Percentiles rank a stretch among this genome's conserved stretches.
phyloP scores from a whole-genome alignment of 2,329 filamentous ascomycete genomes.

The Metarhizium anisopliae region DNA sequence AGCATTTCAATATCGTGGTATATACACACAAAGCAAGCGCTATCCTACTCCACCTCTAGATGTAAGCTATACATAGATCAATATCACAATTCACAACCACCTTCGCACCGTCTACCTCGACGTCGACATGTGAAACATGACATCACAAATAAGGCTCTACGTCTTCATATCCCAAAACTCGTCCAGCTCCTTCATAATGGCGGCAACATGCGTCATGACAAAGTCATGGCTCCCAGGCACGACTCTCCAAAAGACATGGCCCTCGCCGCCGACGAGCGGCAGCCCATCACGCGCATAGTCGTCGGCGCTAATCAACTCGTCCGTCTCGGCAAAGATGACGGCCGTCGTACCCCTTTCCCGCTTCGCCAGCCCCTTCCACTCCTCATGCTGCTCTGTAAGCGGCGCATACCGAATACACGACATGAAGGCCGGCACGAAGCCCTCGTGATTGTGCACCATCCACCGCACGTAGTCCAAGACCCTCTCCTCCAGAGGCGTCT shows the following conservation, averaged over 20 bases:
- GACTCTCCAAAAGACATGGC: slow-evolving; percentile 39
- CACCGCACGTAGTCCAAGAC: slow-evolving; percentile 46
- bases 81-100: no score
- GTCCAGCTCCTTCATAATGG: slow-evolving; percentile 37
- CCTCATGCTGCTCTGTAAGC: slow-evolving; percentile 41
- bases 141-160: neutral
- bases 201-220: slow-evolving; percentile 44
- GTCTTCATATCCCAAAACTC: slow-evolving; percentile 32
- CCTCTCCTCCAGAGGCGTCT: slow-evolving; percentile 33
- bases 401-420: slow-evolving; percentile 46
- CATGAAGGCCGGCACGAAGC: slow-evolving; percentile 53
- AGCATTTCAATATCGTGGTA: neutral
- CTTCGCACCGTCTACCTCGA: neutral
- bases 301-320: slow-evolving; percentile 43
- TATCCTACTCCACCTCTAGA: neutral
- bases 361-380: slow-evolving; percentile 37
- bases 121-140: neutral
- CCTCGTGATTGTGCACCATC: slow-evolving; percentile 46
- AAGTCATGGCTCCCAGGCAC: slow-evolving; percentile 52
- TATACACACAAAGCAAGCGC: neutral
- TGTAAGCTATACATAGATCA: neutral
- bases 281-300: slow-evolving; percentile 41
- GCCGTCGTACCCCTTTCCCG: slow-evolving; percentile 35
- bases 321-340: slow-evolving; percentile 40
- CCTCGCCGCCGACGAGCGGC: slow-evolving; percentile 40